Evolutionary conservation across 2,329 filamentous ascomycete genomes (phyloP).

Genomic region (Monilinia vaccinii-corymbosi): DNA sequence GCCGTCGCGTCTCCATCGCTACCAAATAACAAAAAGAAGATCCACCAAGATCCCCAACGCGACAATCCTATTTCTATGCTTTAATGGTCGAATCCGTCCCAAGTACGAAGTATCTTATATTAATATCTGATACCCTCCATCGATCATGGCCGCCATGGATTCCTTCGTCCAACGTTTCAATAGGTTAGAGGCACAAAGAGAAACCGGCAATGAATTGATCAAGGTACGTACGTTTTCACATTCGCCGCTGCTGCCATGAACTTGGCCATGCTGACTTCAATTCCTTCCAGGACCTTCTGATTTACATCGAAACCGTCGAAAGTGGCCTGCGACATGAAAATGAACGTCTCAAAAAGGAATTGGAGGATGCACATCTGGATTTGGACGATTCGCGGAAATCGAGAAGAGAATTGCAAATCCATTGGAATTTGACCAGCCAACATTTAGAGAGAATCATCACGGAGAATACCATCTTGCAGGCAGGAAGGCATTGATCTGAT

Average conservation of each 20-base stretch:
- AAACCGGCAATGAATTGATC: constrained; percentile 37
- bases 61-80: too few species aligned
- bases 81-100: too few species aligned
- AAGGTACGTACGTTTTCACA: constrained; percentile 31
- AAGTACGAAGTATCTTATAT: too few species aligned
- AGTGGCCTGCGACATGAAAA: constrained; percentile 37
- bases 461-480: constrained; percentile 39
- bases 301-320: constrained; percentile 39
- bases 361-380: constrained; percentile 40
- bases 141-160: constrained; percentile 30
- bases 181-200: constrained; percentile 34
- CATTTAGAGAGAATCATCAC: constrained; percentile 30
- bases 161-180: constrained; percentile 41
- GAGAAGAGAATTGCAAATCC: constrained; percentile 42
- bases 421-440: constrained; percentile 34
- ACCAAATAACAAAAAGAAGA: too few species aligned
- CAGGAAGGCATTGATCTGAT: constrained; percentile 26
- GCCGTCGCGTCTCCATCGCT: too few species aligned
- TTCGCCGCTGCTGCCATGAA: neutral
- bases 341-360: constrained; percentile 32
- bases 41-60: too few species aligned
- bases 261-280: neutral
- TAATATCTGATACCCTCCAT: too few species aligned
- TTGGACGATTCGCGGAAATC: constrained; percentile 40
- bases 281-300: constrained; percentile 37